Evolutionary conservation across 345 rosid species (phyloP).

Genomic region (Citrus maxima): DNA sequence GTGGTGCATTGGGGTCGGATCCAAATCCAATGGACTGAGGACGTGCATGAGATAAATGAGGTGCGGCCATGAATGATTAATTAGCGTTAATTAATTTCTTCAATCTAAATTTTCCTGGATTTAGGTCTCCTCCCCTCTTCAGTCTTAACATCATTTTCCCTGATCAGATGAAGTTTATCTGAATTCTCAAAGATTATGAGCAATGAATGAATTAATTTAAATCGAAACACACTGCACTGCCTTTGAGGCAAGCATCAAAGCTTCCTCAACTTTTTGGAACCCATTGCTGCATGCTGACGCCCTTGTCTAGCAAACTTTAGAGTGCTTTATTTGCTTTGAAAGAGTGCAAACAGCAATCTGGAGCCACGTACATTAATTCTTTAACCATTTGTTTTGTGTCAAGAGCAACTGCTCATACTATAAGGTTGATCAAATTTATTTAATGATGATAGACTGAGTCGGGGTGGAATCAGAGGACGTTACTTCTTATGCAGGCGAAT

Average conservation of each 20-base stretch:
- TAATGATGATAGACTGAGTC: no score
- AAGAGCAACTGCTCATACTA: no score
- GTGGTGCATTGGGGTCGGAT: constrained; percentile 22
- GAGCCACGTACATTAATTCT: no score
- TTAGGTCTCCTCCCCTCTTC: not conserved
- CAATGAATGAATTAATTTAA: not conserved
- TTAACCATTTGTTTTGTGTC: no score
- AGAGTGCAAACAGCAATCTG: no score
- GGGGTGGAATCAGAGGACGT: no score
- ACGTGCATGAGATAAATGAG: not conserved
- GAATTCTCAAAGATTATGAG: not conserved
- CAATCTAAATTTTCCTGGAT: not conserved
- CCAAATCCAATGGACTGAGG: constrained; percentile 26
- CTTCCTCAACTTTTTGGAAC: not conserved
- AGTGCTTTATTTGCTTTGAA: not conserved
- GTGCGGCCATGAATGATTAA: constrained; percentile 3
- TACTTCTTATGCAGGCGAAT: no score
- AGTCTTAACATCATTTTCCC: not conserved
- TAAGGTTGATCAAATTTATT: no score
- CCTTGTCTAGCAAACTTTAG: not conserved
- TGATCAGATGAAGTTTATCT: not conserved
- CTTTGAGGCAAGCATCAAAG: not conserved
- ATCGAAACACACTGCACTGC: not conserved
- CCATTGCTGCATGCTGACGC: not conserved
- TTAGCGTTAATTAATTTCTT: not conserved